Conservation (phyloP, 2,329 filamentous ascomycete species). For the Dactylellina haptotyla region DNA sequence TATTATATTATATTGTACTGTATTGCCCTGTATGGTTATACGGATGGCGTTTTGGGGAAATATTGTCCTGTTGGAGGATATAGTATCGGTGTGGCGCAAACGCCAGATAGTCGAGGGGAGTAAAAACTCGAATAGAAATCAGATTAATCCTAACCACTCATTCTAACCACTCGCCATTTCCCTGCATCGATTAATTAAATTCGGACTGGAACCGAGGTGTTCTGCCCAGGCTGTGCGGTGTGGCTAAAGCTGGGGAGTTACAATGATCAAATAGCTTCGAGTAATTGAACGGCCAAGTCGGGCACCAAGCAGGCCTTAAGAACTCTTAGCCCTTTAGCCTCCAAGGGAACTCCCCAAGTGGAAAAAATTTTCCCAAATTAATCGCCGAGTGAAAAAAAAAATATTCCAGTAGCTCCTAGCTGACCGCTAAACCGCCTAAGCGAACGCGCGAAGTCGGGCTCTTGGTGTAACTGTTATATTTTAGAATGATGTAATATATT, state of each 20-base stretch:
- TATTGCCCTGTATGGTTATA: not conserved
- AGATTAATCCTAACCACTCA: no score
- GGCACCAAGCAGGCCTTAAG: constrained; percentile 28
- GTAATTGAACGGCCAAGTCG: constrained; percentile 46
- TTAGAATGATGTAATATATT: not conserved
- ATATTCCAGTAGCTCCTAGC: constrained; percentile 7
- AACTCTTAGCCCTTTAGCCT: constrained; percentile 14
- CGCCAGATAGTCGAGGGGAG: no score
- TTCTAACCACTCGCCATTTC: no score
- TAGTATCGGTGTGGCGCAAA: no score
- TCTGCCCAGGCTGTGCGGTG: not conserved
- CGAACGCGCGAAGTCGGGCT: not conserved
- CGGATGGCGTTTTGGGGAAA: not conserved
- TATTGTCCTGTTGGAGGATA: not conserved
- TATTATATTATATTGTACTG: no score
- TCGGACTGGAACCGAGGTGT: no score
- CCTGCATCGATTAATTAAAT: no score
- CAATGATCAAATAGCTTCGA: constrained; percentile 46
- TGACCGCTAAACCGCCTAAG: constrained; percentile 23
- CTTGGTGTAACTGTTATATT: not conserved
- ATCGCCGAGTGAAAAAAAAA: constrained; percentile 50
- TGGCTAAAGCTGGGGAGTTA: not conserved
- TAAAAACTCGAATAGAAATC: no score
- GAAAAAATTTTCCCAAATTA: constrained; percentile 16
- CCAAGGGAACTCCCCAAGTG: constrained; percentile 34